These are phyloP conservation scores for Aspergillus neoniger DNA, from an alignment of 2,329 filamentous ascomycete species.

Conservation along the genomic window DNA sequence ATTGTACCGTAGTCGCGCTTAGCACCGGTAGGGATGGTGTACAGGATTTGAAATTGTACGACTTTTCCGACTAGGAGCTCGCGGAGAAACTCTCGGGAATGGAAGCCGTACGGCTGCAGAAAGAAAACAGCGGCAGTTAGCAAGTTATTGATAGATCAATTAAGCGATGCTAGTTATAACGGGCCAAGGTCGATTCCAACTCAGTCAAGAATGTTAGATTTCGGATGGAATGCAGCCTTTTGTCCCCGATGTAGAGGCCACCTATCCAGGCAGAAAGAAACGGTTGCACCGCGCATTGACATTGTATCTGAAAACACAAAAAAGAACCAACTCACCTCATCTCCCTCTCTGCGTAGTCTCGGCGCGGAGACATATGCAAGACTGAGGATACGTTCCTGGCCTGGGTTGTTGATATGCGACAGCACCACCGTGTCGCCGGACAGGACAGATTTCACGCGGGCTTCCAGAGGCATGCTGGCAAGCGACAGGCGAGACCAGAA, in stretches of 20 bases:
- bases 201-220: background rate
- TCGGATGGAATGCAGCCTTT: background rate
- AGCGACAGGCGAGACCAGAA: constrained; percentile 14
- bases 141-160: background rate
- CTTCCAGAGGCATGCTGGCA: constrained; percentile 49
- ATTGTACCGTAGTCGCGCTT: constrained; percentile 87
- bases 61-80: constrained; percentile 81
- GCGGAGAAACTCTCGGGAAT: constrained; percentile 90
- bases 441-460: constrained; percentile 87
- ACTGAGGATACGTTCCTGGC: constrained; percentile 81
- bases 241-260: constrained; percentile 18
- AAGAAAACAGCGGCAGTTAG: constrained; percentile 8
- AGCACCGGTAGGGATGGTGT: constrained; percentile 76
- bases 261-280: constrained; percentile 12
- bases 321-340: constrained; percentile 61
- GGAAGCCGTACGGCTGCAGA: constrained; percentile 74
- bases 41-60: constrained; percentile 80
- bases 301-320: background rate
- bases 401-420: constrained; percentile 76
- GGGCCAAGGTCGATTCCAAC: background rate
- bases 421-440: constrained; percentile 92
- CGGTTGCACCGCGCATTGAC: background rate
- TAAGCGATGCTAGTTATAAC: background rate
- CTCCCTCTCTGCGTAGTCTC: constrained; percentile 80
- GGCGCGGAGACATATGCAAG: constrained; percentile 91